phyloP scores from a whole-genome alignment of 129 eudicot genomes.

The Flaveria trinervia region DNA sequence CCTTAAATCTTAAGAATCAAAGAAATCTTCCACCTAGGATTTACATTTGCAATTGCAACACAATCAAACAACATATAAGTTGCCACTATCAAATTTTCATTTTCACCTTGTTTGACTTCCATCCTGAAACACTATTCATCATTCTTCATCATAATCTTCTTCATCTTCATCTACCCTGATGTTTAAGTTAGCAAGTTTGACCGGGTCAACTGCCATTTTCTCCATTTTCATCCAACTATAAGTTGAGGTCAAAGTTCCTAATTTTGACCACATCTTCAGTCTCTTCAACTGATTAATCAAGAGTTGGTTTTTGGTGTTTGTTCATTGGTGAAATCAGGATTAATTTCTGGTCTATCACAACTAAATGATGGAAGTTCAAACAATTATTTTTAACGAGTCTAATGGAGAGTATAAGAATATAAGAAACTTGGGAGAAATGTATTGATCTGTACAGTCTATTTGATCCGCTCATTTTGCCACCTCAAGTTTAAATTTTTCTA shows the following conservation, averaged over 20 bases:
- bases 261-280: conserved; percentile 24
- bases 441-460: background rate
- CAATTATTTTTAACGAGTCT: background rate
- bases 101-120: conserved; percentile 11
- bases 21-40: background rate
- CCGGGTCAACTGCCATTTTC: conserved; percentile 46
- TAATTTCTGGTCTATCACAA: conserved; percentile 17
- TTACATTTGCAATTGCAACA: conserved; percentile 12
- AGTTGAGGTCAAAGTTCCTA: conserved; percentile 51
- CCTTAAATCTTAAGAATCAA: background rate
- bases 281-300: background rate
- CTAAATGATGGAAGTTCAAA: background rate
- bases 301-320: conserved; percentile 10
- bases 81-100: conserved; percentile 12
- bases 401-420: background rate
- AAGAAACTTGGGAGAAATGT: background rate
- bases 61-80: conserved; percentile 19
- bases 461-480: background rate
- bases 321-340: background rate
- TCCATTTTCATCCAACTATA: conserved; percentile 51
- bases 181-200: conserved; percentile 43
- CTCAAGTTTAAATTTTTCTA: background rate
- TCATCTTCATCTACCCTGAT: conserved; percentile 51
- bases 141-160: conserved; percentile 61
- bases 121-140: conserved; percentile 14